A percentile compares a stretch with the other conserved stretches of the same genome.
phyloP scores from a whole-genome alignment of 208 protist genomes.

The Trypanosoma vivax region DNA sequence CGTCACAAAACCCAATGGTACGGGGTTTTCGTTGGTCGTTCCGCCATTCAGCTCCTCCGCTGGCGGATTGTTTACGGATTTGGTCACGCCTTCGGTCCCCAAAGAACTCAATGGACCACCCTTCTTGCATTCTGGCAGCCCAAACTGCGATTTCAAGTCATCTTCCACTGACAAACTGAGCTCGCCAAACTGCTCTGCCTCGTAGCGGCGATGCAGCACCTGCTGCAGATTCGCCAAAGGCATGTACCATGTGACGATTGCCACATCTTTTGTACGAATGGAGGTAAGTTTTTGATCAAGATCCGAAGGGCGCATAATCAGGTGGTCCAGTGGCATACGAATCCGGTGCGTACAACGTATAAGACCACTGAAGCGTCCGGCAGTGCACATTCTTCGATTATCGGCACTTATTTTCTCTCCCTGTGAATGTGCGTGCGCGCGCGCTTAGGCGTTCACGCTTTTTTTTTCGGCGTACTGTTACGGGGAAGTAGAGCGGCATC shows the following conservation, averaged over 20 bases:
- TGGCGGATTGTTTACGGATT: too few species aligned
- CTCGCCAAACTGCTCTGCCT: slow-evolving; percentile 77
- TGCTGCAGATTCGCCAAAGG: slow-evolving; percentile 61
- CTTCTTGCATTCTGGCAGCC: too few species aligned
- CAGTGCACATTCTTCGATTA: too few species aligned
- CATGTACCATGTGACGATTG: slow-evolving; percentile 76
- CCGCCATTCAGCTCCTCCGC: too few species aligned
- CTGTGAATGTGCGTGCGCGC: too few species aligned
- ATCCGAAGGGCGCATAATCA: slow-evolving; percentile 76
- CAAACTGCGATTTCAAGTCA: not conserved
- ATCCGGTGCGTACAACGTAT: slow-evolving; percentile 75
- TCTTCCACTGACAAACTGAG: slow-evolving; percentile 28
- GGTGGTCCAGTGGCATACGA: slow-evolving; percentile 66
- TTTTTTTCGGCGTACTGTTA: too few species aligned
- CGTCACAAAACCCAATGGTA: slow-evolving; percentile 73
- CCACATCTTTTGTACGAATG: slow-evolving; percentile 55
- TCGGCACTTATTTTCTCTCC: too few species aligned
- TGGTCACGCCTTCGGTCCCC: too few species aligned
- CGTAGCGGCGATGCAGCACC: slow-evolving; percentile 65
- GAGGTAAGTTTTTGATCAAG: slow-evolving; percentile 52
- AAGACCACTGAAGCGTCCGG: too few species aligned
- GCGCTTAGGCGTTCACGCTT: too few species aligned
- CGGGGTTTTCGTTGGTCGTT: slow-evolving; percentile 18
- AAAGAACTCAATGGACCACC: too few species aligned
- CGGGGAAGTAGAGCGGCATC: too few species aligned